Conservation (phyloP, 2,329 filamentous ascomycete species). For the Fusarium sp. region DNA sequence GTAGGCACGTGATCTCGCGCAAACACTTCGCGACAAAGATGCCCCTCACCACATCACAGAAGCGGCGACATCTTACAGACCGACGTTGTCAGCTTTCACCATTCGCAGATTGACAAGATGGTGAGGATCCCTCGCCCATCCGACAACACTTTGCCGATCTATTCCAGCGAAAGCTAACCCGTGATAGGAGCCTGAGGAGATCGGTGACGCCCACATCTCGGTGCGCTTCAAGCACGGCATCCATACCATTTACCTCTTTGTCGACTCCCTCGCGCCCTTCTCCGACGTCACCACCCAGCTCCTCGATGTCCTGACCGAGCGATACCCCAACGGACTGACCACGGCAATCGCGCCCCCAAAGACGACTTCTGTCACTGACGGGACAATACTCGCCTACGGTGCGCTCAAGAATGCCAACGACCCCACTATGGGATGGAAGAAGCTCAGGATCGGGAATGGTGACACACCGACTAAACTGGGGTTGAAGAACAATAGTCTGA, state of each 20-base stretch:
- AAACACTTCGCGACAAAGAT: conserved; percentile 1
- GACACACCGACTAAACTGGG: conserved; percentile 54
- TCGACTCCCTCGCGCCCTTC: conserved; percentile 65
- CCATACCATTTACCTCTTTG: conserved; percentile 73
- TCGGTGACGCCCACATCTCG: conserved; percentile 64
- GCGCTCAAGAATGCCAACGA: conserved; percentile 56
- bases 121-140: background rate
- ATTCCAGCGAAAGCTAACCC: background rate
- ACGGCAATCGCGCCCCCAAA: conserved; percentile 46
- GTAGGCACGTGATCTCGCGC: conserved; percentile 32
- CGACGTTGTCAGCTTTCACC: conserved; percentile 9
- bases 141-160: background rate
- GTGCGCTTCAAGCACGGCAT: conserved; percentile 76
- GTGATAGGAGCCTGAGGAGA: conserved; percentile 32
- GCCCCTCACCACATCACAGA: conserved; percentile 14
- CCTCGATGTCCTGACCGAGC: conserved; percentile 63
- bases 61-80: background rate
- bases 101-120: conserved; percentile 28
- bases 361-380: conserved; percentile 51
- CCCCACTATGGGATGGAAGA: conserved; percentile 58
- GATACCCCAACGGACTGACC: conserved; percentile 63
- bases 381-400: conserved; percentile 57
- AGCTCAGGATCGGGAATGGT: conserved; percentile 50
- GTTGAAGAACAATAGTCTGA: conserved; percentile 56
- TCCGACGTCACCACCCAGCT: conserved; percentile 65